These are phyloP conservation scores for Plasmodium falciparum DNA, from an alignment of 169 alveolate genomes.

Conservation along the genomic window DNA sequence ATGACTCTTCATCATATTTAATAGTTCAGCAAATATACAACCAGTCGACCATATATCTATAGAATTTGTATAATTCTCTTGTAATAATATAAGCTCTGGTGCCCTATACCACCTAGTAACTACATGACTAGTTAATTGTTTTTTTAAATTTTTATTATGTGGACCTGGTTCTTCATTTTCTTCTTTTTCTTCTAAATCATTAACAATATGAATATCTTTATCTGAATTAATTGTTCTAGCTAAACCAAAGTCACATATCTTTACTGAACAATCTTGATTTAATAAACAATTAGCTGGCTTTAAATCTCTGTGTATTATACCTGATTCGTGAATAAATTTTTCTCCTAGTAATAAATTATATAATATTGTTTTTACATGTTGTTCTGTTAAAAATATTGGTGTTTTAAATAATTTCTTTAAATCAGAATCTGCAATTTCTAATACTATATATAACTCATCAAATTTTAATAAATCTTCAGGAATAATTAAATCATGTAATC, in stretches of 20 bases:
- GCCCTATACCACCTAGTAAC: conserved; percentile 99
- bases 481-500: conserved; percentile 91
- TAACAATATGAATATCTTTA: conserved; percentile 41
- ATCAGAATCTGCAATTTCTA: conserved; percentile 98
- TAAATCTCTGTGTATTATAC: conserved; percentile 98
- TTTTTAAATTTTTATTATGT: conserved; percentile 85
- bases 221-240: conserved; percentile 91
- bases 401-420: conserved; percentile 95
- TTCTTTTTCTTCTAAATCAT: conserved; percentile 71
- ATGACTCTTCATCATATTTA: conserved; percentile 95
- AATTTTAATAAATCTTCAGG: conserved; percentile 94
- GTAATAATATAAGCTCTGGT: conserved; percentile 98
- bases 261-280: conserved; percentile 98
- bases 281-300: conserved; percentile 98
- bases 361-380: conserved; percentile 93
- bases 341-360: conserved; percentile 96
- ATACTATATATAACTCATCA: conserved; percentile 96
- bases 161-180: conserved; percentile 77
- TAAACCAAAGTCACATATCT: conserved; percentile 98
- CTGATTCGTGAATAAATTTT: conserved; percentile 95
- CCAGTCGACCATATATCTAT: conserved; percentile 99
- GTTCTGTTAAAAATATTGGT: conserved; percentile 94
- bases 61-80: conserved; percentile 97
- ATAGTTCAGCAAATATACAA: conserved; percentile 96
- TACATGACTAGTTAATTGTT: conserved; percentile 98